Evolutionary conservation across 148 eudicot genomes (phyloP).

Genomic region (Rheum nobile): DNA sequence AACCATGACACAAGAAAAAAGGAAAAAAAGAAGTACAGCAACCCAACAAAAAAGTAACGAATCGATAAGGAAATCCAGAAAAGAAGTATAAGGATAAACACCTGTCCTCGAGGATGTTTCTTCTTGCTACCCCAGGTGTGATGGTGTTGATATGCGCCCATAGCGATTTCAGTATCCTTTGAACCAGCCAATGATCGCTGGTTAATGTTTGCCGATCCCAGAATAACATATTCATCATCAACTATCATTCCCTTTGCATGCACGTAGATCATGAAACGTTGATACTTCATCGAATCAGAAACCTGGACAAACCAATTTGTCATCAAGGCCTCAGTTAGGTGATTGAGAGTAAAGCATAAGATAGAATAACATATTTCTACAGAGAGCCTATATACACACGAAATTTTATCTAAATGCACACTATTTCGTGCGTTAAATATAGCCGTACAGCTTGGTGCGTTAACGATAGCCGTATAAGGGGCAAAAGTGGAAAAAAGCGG

Average conservation of each 20-base stretch:
- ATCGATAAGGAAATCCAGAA: neutral
- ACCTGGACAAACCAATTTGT: conserved; percentile 25
- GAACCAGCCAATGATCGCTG: conserved; percentile 83
- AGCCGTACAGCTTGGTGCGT: too few species aligned
- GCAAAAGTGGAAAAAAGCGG: too few species aligned
- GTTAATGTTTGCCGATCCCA: conserved; percentile 83
- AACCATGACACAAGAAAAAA: neutral
- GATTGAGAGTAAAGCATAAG: neutral
- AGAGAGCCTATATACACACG: too few species aligned
- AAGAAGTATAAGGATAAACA: conserved; percentile 13
- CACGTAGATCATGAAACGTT: conserved; percentile 77
- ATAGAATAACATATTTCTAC: neutral
- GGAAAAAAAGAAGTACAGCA: neutral
- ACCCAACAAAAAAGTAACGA: neutral
- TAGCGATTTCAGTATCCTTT: conserved; percentile 83
- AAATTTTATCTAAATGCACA: too few species aligned
- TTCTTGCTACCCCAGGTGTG: conserved; percentile 44
- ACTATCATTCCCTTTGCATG: conserved; percentile 88
- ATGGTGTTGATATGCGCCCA: conserved; percentile 83
- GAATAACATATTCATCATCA: conserved; percentile 62
- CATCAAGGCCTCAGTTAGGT: neutral
- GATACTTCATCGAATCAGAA: conserved; percentile 41
- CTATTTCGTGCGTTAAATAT: too few species aligned
- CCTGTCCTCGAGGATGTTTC: conserved; percentile 68
- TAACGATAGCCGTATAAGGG: too few species aligned